phyloP scores from a whole-genome alignment of 257 asterid genomes.

The Ligustrum vulgare region DNA sequence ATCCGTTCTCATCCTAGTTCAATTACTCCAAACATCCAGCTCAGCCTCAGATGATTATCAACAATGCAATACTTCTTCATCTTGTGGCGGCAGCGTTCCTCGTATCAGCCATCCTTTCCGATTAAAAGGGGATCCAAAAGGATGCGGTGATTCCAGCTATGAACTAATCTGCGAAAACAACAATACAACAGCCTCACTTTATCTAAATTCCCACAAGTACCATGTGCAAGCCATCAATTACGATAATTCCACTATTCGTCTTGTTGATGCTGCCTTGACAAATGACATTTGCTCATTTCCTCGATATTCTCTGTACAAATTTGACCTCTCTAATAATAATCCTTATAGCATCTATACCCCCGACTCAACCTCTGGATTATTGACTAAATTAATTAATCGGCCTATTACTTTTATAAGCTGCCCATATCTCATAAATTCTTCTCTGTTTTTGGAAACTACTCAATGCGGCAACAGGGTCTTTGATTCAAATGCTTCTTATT shows the following conservation, averaged over 20 bases:
- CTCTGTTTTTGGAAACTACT: neutral
- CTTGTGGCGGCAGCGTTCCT: constrained; percentile 28
- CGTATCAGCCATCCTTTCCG: constrained; percentile 36
- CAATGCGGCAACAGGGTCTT: neutral
- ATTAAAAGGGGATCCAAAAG: constrained; percentile 22
- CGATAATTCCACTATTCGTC: constrained; percentile 21
- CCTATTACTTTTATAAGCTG: too few species aligned
- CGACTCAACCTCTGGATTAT: too few species aligned
- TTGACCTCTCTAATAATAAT: accelerated
- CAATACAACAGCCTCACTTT: constrained; percentile 17
- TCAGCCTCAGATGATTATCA: neutral
- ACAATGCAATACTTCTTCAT: constrained; percentile 25
- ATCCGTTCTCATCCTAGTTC: neutral
- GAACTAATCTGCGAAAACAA: constrained; percentile 31
- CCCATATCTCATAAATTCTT: too few species aligned
- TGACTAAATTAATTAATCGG: too few species aligned
- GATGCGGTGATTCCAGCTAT: neutral
- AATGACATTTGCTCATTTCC: constrained; percentile 29
- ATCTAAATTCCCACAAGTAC: neutral
- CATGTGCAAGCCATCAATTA: constrained; percentile 29
- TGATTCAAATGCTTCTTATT: neutral
- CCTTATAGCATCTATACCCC: neutral
- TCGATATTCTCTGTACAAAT: neutral
- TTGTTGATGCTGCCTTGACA: constrained; percentile 18
- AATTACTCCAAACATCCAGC: neutral